Evolutionary conservation across 106 monocot species (phyloP).

Genomic region (Dendrobium catenatum): DNA sequence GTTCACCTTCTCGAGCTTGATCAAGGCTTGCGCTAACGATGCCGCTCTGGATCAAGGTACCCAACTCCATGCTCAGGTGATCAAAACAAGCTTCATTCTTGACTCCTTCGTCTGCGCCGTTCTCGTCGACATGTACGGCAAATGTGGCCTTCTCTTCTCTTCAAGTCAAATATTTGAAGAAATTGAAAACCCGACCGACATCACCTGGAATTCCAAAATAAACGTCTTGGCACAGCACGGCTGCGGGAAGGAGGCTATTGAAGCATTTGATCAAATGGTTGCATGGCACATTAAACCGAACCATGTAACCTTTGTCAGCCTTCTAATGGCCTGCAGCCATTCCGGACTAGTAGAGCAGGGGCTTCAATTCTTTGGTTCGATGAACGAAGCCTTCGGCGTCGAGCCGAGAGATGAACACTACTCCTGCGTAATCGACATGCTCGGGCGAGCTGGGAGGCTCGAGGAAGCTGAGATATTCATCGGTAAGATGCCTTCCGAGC

Average conservation of each 20-base stretch:
- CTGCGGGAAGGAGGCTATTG: constrained; percentile 23
- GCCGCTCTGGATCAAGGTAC: constrained; percentile 36
- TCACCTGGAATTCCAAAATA: constrained; percentile 35
- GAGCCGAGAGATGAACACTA: constrained; percentile 44
- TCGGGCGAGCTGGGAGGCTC: constrained; percentile 42
- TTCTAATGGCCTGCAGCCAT: constrained; percentile 52
- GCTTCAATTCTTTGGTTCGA: constrained; percentile 32
- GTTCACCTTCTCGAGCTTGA: constrained; percentile 56
- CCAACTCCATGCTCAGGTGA: constrained; percentile 40
- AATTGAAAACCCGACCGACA: constrained; percentile 11
- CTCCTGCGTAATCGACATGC: constrained; percentile 43
- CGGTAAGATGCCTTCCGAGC: constrained; percentile 32
- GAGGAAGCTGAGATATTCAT: constrained; percentile 39
- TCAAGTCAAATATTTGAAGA: constrained; percentile 31
- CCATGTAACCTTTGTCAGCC: constrained; percentile 35
- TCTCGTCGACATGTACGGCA: constrained; percentile 58
- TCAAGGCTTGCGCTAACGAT: constrained; percentile 40
- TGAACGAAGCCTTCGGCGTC: constrained; percentile 18
- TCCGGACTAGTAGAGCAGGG: constrained; percentile 44
- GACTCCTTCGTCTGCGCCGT: constrained; percentile 33
- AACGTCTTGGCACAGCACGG: constrained; percentile 47
- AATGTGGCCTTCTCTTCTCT: constrained; percentile 35
- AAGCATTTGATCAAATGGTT: constrained; percentile 28
- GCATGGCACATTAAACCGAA: constrained; percentile 19
- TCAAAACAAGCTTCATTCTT: constrained; percentile 22